Evolutionary conservation across 2,329 filamentous ascomycete genomes (phyloP).

Genomic region (Cladophialophora chaetospira): DNA sequence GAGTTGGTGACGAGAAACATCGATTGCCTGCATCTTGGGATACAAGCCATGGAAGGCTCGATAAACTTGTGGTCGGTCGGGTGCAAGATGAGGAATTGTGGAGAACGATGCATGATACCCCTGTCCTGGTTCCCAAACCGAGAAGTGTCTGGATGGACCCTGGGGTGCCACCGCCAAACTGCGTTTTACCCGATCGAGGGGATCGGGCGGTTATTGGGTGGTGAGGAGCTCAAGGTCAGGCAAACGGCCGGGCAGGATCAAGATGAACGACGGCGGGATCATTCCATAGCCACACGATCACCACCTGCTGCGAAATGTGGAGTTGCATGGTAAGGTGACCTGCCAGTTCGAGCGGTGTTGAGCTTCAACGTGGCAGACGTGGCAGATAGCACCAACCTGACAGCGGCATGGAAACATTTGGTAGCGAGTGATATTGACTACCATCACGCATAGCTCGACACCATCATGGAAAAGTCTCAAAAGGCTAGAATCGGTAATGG

Average conservation of each 20-base stretch:
- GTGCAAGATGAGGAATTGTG: constrained; percentile 2
- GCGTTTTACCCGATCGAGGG: constrained; percentile 22
- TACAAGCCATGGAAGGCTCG: not conserved
- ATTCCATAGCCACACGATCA: constrained; percentile 1
- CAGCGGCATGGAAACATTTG: not conserved
- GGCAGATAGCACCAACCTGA: not conserved
- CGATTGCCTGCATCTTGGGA: constrained; percentile 1
- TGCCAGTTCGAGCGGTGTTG: not conserved
- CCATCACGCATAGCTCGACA: not conserved
- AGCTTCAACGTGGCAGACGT: constrained; percentile 2
- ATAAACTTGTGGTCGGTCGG: not conserved
- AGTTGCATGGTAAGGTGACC: not conserved
- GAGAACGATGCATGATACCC: constrained; percentile 12
- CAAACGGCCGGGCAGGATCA: constrained; percentile 5
- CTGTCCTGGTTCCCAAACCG: constrained; percentile 11
- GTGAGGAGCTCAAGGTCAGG: constrained; percentile 13
- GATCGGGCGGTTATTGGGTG: constrained; percentile 23
- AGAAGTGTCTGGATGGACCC: constrained; percentile 5
- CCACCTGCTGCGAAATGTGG: not conserved
- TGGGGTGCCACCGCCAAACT: constrained; percentile 7
- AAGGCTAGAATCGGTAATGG: not conserved
- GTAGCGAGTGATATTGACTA: not conserved
- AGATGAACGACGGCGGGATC: not conserved
- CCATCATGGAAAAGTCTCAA: not conserved
- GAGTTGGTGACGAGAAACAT: not conserved